phyloP scores from a whole-genome alignment of 1,139 yeast species.

The Suhomyces chickasaworum region DNA sequence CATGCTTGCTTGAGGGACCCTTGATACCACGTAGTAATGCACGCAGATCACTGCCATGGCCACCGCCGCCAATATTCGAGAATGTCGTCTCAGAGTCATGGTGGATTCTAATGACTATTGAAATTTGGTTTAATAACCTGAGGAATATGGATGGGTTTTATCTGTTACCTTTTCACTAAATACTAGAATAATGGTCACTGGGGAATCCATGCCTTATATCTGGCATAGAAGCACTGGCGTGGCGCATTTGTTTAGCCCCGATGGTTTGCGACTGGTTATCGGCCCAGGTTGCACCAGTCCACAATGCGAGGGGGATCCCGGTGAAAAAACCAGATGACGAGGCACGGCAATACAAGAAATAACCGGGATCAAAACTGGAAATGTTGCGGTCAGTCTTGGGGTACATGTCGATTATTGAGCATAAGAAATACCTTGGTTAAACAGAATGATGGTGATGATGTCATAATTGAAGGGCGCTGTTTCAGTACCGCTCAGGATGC shows the following conservation, averaged over 20 bases:
- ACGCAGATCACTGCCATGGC: neutral
- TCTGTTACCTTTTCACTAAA: too few relatives aligned
- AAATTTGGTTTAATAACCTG: neutral
- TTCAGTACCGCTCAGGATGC: neutral
- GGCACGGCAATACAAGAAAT: neutral
- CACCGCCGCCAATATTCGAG: slow-evolving; percentile 1
- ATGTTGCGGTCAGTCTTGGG: neutral
- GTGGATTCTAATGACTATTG: neutral
- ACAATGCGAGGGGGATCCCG: neutral
- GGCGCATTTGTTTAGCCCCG: neutral
- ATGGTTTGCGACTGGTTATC: neutral
- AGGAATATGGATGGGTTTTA: neutral
- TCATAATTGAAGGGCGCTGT: neutral
- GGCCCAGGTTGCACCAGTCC: neutral
- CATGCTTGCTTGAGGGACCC: slow-evolving; percentile 25
- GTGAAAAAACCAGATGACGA: neutral
- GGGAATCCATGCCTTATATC: neutral
- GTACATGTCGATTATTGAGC: too few relatives aligned
- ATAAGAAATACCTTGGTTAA: too few relatives aligned
- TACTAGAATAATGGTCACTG: neutral
- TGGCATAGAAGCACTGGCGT: neutral
- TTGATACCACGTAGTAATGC: slow-evolving; percentile 2
- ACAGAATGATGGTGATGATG: neutral
- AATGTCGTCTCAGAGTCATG: slow-evolving; percentile 1
- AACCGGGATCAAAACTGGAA: neutral